phyloP scores from a whole-genome alignment of 2,329 filamentous ascomycete genomes.

The Fusarium sarcochroum region DNA sequence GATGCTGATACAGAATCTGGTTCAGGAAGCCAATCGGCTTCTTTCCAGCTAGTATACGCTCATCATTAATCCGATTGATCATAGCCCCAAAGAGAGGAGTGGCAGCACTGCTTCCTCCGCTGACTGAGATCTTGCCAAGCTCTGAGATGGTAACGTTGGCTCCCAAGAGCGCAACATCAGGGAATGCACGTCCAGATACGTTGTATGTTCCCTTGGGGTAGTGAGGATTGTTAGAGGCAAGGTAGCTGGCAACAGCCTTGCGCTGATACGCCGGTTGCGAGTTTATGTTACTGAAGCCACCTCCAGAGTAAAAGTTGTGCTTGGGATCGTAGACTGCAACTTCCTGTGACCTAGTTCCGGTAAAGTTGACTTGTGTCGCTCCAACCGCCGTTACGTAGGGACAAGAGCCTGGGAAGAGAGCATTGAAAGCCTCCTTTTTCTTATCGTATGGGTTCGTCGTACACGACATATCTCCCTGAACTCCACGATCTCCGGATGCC shows the following conservation, averaged over 20 bases:
- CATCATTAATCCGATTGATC: conserved; percentile 11
- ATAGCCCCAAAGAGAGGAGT: not conserved
- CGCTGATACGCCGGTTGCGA: not conserved
- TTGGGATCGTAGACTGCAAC: conserved; percentile 10
- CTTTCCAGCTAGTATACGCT: not conserved
- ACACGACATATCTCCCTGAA: not conserved
- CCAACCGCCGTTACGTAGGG: conserved; percentile 2
- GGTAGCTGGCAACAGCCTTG: not conserved
- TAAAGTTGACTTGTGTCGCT: conserved; percentile 12
- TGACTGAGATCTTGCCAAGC: not conserved
- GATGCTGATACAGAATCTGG: conserved; percentile 8
- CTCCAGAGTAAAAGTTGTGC: conserved; percentile 17
- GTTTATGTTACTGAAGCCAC: conserved; percentile 5
- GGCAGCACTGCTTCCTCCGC: conserved; percentile 8
- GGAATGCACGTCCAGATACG: not conserved
- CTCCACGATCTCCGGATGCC: not conserved
- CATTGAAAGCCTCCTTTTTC: not conserved
- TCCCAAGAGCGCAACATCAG: not conserved
- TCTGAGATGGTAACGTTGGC: not conserved
- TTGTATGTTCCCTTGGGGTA: conserved; percentile 18
- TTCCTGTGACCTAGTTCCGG: not conserved
- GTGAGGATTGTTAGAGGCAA: not conserved
- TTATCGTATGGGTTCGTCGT: not conserved
- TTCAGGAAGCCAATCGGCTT: conserved; percentile 7
- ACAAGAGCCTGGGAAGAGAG: not conserved